Conservation (phyloP, 2,329 filamentous ascomycete species). For the Claviceps sp. region DNA sequence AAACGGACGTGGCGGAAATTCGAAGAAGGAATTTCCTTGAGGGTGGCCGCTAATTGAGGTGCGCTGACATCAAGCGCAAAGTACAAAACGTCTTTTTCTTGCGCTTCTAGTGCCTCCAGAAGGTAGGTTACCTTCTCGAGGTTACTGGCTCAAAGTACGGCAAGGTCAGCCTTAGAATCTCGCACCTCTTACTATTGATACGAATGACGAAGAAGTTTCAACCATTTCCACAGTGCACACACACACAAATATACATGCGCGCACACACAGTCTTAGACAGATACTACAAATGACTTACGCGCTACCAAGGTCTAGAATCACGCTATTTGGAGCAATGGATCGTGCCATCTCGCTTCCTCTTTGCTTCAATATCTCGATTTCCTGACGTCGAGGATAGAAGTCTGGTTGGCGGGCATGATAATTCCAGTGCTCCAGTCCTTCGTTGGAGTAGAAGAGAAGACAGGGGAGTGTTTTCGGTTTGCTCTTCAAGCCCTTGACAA, state of each 20-base stretch:
- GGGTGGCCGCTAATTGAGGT: not conserved
- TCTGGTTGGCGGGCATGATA: constrained; percentile 1
- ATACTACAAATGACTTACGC: not conserved
- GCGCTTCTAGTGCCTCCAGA: not conserved
- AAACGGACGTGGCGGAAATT: not conserved
- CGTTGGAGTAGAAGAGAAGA: constrained; percentile 1
- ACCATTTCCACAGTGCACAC: no score
- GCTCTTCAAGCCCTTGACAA: not conserved
- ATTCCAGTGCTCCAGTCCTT: constrained; percentile 2
- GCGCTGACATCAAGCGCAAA: not conserved
- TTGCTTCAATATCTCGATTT: not conserved
- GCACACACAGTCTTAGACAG: no score
- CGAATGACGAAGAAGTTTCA: no score
- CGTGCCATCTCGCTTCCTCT: not conserved
- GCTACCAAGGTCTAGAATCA: not conserved
- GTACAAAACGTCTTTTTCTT: not conserved
- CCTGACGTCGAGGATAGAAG: constrained; percentile 1
- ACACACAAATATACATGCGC: no score
- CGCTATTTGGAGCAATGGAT: not conserved
- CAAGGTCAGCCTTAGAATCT: not conserved
- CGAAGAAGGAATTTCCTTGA: not conserved
- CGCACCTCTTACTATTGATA: no score
- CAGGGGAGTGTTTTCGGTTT: not conserved
- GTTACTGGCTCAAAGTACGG: not conserved
- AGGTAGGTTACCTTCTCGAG: not conserved